These are phyloP conservation scores for Aspergillus baeticus DNA, from an alignment of 495 filamentous ascomycete species.

Conservation along the genomic window DNA sequence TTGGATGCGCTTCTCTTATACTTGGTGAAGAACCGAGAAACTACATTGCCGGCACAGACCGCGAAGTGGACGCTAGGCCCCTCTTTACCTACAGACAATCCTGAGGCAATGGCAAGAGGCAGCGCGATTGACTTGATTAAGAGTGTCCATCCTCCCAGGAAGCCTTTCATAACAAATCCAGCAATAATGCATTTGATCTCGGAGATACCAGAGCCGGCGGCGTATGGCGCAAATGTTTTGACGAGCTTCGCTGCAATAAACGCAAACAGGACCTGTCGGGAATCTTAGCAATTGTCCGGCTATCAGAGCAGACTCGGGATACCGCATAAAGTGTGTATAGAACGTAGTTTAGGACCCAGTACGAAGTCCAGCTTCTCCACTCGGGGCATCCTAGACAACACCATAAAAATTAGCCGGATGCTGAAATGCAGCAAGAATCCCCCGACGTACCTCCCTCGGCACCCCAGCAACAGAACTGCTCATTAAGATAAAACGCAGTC, in stretches of 20 bases:
- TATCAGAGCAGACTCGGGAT: constrained; percentile 23
- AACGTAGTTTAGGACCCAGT: constrained; percentile 78
- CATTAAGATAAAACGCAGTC: constrained; percentile 95
- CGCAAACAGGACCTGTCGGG: constrained; percentile 71
- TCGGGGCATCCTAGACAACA: constrained; percentile 66
- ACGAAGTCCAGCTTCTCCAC: constrained; percentile 86
- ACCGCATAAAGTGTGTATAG: constrained; percentile 89
- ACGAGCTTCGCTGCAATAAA: constrained; percentile 81
- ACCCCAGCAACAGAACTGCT: constrained; percentile 98
- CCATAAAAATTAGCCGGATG: background rate
- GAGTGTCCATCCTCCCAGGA: constrained; percentile 88
- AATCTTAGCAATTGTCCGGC: constrained; percentile 6
- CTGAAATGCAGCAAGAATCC: background rate
- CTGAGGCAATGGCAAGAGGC: constrained; percentile 90
- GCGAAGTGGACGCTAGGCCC: constrained; percentile 98
- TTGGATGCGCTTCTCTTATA: constrained; percentile 93
- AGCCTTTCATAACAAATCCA: constrained; percentile 99
- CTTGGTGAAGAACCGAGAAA: constrained; percentile 88
- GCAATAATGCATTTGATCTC: constrained; percentile 99
- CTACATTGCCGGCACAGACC: constrained; percentile 96
- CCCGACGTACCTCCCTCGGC: constrained; percentile 71
- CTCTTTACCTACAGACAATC: constrained; percentile 94
- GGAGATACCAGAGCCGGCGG: constrained; percentile 94
- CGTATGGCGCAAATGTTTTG: constrained; percentile 93
- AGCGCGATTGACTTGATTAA: constrained; percentile 91